Percentiles rank a stretch among this genome's conserved stretches.
Conservation (phyloP, 306 rosid species). For the Lagenaria siceraria region DNA sequence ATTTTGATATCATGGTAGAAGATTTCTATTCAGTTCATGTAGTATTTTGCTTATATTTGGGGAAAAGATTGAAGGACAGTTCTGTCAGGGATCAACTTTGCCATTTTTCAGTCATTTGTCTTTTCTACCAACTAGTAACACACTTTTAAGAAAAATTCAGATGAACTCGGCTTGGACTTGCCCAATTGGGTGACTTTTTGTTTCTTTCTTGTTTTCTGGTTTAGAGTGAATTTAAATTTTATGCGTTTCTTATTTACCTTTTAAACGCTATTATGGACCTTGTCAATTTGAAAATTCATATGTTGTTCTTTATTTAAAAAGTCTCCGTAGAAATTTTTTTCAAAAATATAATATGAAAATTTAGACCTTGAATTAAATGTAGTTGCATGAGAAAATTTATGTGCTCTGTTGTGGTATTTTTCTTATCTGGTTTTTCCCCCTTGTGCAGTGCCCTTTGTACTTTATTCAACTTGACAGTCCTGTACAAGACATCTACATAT, state of each 20-base stretch:
- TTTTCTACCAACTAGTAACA: background rate
- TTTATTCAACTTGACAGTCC: constrained; percentile 29
- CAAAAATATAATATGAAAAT: background rate
- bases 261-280: background rate
- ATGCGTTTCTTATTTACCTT: background rate
- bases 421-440: constrained; percentile 1
- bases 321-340: background rate
- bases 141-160: background rate
- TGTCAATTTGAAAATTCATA: background rate
- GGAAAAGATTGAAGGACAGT: background rate
- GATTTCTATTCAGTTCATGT: background rate
- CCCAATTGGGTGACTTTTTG: background rate
- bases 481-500: background rate
- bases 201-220: background rate
- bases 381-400: background rate
- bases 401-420: constrained; percentile 7
- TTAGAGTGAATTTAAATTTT: background rate
- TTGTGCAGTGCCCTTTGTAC: constrained; percentile 60
- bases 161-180: background rate
- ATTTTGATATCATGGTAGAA: background rate
- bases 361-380: background rate
- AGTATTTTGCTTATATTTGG: background rate
- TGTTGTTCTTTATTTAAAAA: background rate
- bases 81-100: background rate
- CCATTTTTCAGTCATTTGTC: background rate